These are phyloP conservation scores for Saccharomyces hybrid DNA, from an alignment of 1,139 yeast species.

Conservation along the genomic window DNA sequence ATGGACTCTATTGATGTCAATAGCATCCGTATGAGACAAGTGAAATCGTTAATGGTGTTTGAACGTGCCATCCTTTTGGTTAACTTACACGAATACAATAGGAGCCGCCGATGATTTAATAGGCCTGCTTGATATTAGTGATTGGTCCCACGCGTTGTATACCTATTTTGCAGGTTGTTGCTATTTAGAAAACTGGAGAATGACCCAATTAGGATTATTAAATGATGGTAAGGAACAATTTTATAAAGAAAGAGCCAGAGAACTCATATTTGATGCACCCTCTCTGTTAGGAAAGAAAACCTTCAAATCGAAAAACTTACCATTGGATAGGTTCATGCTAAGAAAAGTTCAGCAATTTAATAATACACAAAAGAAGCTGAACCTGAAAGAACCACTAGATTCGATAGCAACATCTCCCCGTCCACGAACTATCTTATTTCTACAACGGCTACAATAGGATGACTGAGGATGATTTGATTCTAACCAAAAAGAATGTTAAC, in stretches of 20 bases:
- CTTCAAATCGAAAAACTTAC: conserved; percentile 79
- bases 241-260: conserved; percentile 54
- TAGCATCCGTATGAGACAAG: conserved; percentile 77
- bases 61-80: conserved; percentile 77
- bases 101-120: conserved; percentile 73
- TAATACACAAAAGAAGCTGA: conserved; percentile 36
- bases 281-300: conserved; percentile 51
- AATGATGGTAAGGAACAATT: conserved; percentile 38
- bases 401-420: conserved; percentile 78
- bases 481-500: conserved; percentile 48
- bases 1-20: conserved; percentile 67
- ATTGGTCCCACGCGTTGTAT: conserved; percentile 90
- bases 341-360: conserved; percentile 64
- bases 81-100: conserved; percentile 68
- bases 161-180: conserved; percentile 82
- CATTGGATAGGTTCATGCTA: conserved; percentile 75
- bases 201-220: conserved; percentile 44
- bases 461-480: conserved; percentile 52
- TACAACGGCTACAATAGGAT: conserved; percentile 91
- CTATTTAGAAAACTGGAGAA: conserved; percentile 70
- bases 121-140: conserved; percentile 60
- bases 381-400: conserved; percentile 52
- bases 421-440: conserved; percentile 79
- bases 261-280: conserved; percentile 62
- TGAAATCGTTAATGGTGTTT: conserved; percentile 76